Evolutionary conservation across 495 filamentous ascomycete species (phyloP).

Genomic region (Hyaloscypha hepaticicola): DNA sequence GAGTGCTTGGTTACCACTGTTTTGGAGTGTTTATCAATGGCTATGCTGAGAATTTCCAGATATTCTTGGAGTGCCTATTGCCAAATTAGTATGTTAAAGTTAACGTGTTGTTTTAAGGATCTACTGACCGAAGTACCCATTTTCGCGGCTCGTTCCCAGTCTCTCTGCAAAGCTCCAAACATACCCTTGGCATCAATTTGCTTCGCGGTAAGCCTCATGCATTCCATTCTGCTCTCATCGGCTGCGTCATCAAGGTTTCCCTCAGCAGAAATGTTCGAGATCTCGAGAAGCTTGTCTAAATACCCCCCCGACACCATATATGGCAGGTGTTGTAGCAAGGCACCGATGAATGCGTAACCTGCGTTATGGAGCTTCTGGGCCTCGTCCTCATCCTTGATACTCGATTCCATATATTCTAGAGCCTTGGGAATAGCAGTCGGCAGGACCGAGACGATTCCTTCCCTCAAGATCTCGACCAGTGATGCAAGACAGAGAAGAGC

Average conservation of each 20-base stretch:
- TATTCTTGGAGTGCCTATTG: slow-evolving; percentile 62
- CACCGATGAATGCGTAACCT: slow-evolving; percentile 71
- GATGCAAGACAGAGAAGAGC: slow-evolving; percentile 86
- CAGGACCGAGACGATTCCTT: slow-evolving; percentile 78
- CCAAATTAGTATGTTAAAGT: slow-evolving; percentile 25
- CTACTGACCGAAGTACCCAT: slow-evolving; percentile 57
- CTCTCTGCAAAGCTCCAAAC: slow-evolving; percentile 66
- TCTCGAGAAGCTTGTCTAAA: slow-evolving; percentile 63
- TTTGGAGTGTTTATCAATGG: slow-evolving; percentile 76
- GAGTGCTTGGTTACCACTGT: slow-evolving; percentile 68
- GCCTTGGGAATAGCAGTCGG: slow-evolving; percentile 70
- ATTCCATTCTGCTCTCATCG: slow-evolving; percentile 62
- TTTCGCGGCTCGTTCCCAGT: slow-evolving; percentile 61
- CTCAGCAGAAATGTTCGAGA: slow-evolving; percentile 68
- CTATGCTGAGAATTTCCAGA: slow-evolving; percentile 60
- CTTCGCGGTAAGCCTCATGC: slow-evolving; percentile 68
- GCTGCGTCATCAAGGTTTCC: slow-evolving; percentile 53
- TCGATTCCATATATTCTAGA: slow-evolving; percentile 64
- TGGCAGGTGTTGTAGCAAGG: slow-evolving; percentile 76
- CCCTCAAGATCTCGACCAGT: slow-evolving; percentile 80
- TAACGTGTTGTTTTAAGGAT: neutral
- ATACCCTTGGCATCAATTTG: slow-evolving; percentile 66
- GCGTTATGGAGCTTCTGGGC: slow-evolving; percentile 74
- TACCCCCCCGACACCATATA: slow-evolving; percentile 78
- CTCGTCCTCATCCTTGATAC: slow-evolving; percentile 50